Evolutionary conservation across 345 rosid genomes (phyloP).

Genomic region (Hevea brasiliensis): DNA sequence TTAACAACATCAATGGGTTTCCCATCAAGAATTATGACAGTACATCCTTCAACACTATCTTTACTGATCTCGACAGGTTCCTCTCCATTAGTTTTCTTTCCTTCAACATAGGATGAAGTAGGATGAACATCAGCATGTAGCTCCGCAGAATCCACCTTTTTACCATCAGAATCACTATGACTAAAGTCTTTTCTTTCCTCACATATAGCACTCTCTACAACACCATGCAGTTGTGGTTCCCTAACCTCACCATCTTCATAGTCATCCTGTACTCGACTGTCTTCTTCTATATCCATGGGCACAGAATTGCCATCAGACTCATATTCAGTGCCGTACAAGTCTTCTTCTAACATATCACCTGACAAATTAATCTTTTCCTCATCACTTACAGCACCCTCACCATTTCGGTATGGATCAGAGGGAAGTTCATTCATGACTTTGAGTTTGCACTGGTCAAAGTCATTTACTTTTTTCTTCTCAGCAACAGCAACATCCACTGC

Average conservation of each 20-base stretch:
- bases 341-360: conserved; percentile 47
- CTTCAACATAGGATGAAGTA: conserved; percentile 31
- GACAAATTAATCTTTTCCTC: conserved; percentile 61
- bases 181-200: conserved; percentile 21
- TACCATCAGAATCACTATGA: conserved; percentile 30
- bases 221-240: conserved; percentile 33
- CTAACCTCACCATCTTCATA: conserved; percentile 67
- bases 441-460: conserved; percentile 21
- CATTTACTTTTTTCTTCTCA: conserved; percentile 31
- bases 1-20: conserved; percentile 17
- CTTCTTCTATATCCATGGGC: conserved; percentile 40
- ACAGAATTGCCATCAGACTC: conserved; percentile 52
- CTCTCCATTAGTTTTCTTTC: conserved; percentile 26
- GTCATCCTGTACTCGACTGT: conserved; percentile 40
- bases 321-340: conserved; percentile 42
- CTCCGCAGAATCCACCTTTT: conserved; percentile 23
- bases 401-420: conserved; percentile 36
- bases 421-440: conserved; percentile 24
- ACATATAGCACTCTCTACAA: conserved; percentile 24
- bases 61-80: conserved; percentile 33
- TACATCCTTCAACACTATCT: conserved; percentile 20
- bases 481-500: conserved; percentile 26
- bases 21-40: conserved; percentile 23
- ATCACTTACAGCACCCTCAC: conserved; percentile 44
- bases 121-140: conserved; percentile 23